phyloP scores from a whole-genome alignment of 2,329 filamentous ascomycete genomes.

The Anisogramma anomala region DNA sequence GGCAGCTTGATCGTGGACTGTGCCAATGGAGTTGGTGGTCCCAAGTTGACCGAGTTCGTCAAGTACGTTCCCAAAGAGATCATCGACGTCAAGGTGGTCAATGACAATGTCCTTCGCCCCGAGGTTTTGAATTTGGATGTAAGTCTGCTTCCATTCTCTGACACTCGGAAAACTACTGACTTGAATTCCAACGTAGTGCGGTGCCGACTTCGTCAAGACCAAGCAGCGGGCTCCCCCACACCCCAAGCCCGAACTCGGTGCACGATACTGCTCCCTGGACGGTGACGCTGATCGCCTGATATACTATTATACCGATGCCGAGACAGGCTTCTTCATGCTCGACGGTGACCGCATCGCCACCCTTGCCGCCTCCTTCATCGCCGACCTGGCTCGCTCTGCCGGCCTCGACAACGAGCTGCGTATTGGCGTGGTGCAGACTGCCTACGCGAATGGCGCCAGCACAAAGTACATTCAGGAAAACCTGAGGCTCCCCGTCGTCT shows the following conservation, averaged over 20 bases:
- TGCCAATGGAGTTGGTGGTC: slow-evolving; percentile 91
- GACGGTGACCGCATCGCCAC: slow-evolving; percentile 96
- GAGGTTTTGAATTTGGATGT: slow-evolving; percentile 83
- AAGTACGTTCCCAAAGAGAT: slow-evolving; percentile 65
- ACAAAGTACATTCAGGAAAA: slow-evolving; percentile 86
- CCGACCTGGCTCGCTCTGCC: slow-evolving; percentile 70
- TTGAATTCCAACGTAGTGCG: slow-evolving; percentile 46
- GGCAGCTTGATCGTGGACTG: slow-evolving; percentile 80
- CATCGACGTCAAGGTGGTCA: slow-evolving; percentile 77
- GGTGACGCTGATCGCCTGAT: slow-evolving; percentile 93
- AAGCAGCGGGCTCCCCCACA: slow-evolving; percentile 80
- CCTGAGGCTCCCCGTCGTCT: slow-evolving; percentile 78
- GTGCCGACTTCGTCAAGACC: slow-evolving; percentile 96
- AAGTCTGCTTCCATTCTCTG: slow-evolving; percentile 23
- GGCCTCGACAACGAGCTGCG: slow-evolving; percentile 70
- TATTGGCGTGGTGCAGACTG: slow-evolving; percentile 92
- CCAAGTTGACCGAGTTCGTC: slow-evolving; percentile 75
- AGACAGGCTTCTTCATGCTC: slow-evolving; percentile 78
- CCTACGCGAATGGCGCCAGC: slow-evolving; percentile 92
- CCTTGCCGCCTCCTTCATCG: slow-evolving; percentile 85
- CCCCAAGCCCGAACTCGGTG: slow-evolving; percentile 63
- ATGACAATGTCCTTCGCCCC: slow-evolving; percentile 84
- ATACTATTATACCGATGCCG: slow-evolving; percentile 82
- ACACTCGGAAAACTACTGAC: slow-evolving; percentile 5
- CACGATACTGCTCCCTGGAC: slow-evolving; percentile 81